Evolutionary conservation across 2,329 filamentous ascomycete species (phyloP).

Genomic region (Falciphora oryzae): DNA sequence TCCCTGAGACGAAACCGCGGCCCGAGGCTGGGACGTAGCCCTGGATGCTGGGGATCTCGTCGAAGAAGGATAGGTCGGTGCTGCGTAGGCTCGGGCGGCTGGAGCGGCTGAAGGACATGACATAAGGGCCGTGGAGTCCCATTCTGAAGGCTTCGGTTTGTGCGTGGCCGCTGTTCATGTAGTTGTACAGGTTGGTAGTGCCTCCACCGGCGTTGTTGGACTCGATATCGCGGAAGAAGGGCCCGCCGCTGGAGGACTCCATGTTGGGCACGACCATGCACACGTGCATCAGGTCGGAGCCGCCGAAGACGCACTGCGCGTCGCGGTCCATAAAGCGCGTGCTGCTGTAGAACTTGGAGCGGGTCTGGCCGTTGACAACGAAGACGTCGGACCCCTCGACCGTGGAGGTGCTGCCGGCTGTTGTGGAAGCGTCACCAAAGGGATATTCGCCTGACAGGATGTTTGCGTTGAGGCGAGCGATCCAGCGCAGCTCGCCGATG

Average conservation of each 20-base stretch:
- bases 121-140: slow-evolving; percentile 62
- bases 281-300: slow-evolving; percentile 42
- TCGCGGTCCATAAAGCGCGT: slow-evolving; percentile 65
- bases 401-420: slow-evolving; percentile 39
- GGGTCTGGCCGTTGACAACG: slow-evolving; percentile 54
- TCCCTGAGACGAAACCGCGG: slow-evolving; percentile 56
- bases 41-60: slow-evolving; percentile 43
- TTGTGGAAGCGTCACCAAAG: slow-evolving; percentile 50
- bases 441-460: slow-evolving; percentile 47
- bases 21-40: slow-evolving; percentile 50
- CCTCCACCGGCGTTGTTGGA: slow-evolving; percentile 54
- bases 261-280: slow-evolving; percentile 54
- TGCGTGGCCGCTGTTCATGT: slow-evolving; percentile 62
- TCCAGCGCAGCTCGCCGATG: slow-evolving; percentile 58
- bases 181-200: slow-evolving; percentile 56
- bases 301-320: slow-evolving; percentile 54
- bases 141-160: slow-evolving; percentile 56
- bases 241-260: slow-evolving; percentile 59
- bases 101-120: slow-evolving; percentile 53
- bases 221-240: slow-evolving; percentile 62
- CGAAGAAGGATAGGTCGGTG: slow-evolving; percentile 54
- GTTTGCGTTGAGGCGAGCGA: slow-evolving; percentile 50
- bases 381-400: slow-evolving; percentile 57
- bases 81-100: slow-evolving; percentile 42
- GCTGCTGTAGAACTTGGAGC: slow-evolving; percentile 65